Conservation (phyloP, 768 basidiomycete genomes). For the Suillus spraguei region DNA sequence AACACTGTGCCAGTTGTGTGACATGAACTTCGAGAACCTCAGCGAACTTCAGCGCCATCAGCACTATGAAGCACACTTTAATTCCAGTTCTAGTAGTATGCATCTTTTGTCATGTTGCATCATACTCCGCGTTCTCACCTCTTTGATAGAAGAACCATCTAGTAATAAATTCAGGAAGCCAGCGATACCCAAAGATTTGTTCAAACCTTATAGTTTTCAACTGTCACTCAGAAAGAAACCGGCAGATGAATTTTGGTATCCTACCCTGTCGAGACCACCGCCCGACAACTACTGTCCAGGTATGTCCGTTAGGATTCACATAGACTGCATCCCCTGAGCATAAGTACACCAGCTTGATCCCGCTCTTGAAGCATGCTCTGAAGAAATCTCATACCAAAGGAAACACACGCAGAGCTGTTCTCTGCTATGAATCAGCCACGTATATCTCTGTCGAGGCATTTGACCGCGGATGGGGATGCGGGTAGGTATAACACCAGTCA, state of each 20-base stretch:
- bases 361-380: slow-evolving; percentile 59
- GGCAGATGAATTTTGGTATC: slow-evolving; percentile 69
- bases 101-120: not conserved
- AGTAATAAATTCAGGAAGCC: slow-evolving; percentile 19
- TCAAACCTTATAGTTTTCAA: slow-evolving; percentile 5
- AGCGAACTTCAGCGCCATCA: slow-evolving; percentile 41
- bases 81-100: slow-evolving; percentile 17
- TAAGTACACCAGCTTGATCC: slow-evolving; percentile 52
- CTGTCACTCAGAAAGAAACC: slow-evolving; percentile 15
- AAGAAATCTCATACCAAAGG: slow-evolving; percentile 53
- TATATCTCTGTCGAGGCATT: slow-evolving; percentile 60
- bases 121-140: not conserved
- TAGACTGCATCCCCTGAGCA: slow-evolving; percentile 13
- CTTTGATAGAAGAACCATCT: slow-evolving; percentile 16
- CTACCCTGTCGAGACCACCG: slow-evolving; percentile 44
- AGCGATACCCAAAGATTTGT: slow-evolving; percentile 12
- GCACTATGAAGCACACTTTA: slow-evolving; percentile 61
- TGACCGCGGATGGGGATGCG: slow-evolving; percentile 76
- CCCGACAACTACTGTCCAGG: slow-evolving; percentile 67
- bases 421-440: slow-evolving; percentile 65
- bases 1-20: slow-evolving; percentile 56
- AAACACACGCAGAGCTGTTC: slow-evolving; percentile 52
- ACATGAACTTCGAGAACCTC: slow-evolving; percentile 40
- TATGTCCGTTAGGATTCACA: slow-evolving; percentile 23
- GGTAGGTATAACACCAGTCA: slow-evolving; percentile 42